Evolutionary conservation across 768 basidiomycete species (phyloP).

Genomic region (Agaricus subrufescens): DNA sequence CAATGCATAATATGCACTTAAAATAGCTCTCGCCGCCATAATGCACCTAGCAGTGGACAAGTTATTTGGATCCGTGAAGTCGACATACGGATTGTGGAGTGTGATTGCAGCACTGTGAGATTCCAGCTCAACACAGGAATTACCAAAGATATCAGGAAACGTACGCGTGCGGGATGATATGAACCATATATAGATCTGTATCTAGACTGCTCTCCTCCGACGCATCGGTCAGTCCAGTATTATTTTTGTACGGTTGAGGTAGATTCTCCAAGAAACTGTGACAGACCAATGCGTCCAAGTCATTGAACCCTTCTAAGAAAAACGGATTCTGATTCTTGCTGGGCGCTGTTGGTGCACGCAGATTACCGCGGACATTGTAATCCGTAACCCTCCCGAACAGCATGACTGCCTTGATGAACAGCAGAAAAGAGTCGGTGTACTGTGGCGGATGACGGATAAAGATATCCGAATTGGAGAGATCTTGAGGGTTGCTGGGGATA

Average conservation of each 20-base stretch:
- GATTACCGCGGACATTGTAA: slow-evolving; percentile 71
- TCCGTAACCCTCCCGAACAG: slow-evolving; percentile 83
- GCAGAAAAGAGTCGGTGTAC: slow-evolving; percentile 79
- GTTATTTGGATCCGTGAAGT: slow-evolving; percentile 63
- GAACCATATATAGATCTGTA: slow-evolving; percentile 84
- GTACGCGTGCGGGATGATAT: slow-evolving; percentile 82
- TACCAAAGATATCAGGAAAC: slow-evolving; percentile 22
- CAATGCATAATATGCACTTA: slow-evolving; percentile 70
- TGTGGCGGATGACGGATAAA: slow-evolving; percentile 68
- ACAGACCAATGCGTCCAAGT: slow-evolving; percentile 65
- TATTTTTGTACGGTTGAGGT: slow-evolving; percentile 63
- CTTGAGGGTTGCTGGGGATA: slow-evolving; percentile 73
- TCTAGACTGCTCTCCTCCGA: slow-evolving; percentile 60
- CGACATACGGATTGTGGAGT: slow-evolving; percentile 78
- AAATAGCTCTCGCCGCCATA: slow-evolving; percentile 68
- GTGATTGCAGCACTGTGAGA: slow-evolving; percentile 74
- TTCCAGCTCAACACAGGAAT: slow-evolving; percentile 9
- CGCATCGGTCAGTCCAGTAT: slow-evolving; percentile 54
- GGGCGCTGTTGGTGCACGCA: slow-evolving; percentile 61
- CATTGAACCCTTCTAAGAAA: slow-evolving; percentile 58
- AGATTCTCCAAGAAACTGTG: slow-evolving; percentile 66
- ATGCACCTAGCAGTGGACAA: slow-evolving; percentile 71
- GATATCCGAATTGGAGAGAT: slow-evolving; percentile 56
- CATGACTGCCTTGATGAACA: slow-evolving; percentile 82
- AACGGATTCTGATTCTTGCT: slow-evolving; percentile 76